These are phyloP conservation scores for Malus hybrid DNA, from an alignment of 331 rosid species.

Conservation along the genomic window DNA sequence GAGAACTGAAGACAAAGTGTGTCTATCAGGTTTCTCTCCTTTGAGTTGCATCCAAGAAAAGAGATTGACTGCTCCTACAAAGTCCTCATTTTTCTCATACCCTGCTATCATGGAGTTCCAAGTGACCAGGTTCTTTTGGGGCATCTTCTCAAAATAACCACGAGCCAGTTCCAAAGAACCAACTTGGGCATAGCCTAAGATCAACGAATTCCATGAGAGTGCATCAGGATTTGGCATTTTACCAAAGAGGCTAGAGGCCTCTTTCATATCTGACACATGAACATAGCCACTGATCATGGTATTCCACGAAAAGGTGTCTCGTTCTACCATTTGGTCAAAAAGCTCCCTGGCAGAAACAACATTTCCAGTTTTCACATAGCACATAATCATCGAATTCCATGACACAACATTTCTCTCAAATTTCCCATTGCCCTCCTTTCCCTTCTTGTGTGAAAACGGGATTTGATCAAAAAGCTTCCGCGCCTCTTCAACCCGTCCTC, in stretches of 20 bases:
- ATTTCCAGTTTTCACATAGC: constrained; percentile 54
- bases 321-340: constrained; percentile 53
- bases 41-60: constrained; percentile 53
- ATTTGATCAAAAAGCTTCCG: constrained; percentile 43
- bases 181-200: constrained; percentile 51
- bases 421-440: constrained; percentile 11
- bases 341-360: constrained; percentile 50
- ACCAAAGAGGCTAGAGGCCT: constrained; percentile 51
- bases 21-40: constrained; percentile 66
- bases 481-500: constrained; percentile 50
- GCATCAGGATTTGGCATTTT: constrained; percentile 56
- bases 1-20: constrained; percentile 63
- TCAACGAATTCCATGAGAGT: constrained; percentile 59
- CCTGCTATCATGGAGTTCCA: constrained; percentile 80
- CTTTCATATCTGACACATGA: constrained; percentile 46
- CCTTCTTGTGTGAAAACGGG: constrained; percentile 17
- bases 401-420: constrained; percentile 54
- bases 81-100: constrained; percentile 49
- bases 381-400: constrained; percentile 81
- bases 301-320: constrained; percentile 71
- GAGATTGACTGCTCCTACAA: constrained; percentile 41
- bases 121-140: constrained; percentile 47
- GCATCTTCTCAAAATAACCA: constrained; percentile 50
- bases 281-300: constrained; percentile 71
- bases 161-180: constrained; percentile 38